Percentiles rank a stretch among this genome's conserved stretches.
phyloP scores from a whole-genome alignment of 768 basidiomycete genomes.

The Leucocoprinus sp. region DNA sequence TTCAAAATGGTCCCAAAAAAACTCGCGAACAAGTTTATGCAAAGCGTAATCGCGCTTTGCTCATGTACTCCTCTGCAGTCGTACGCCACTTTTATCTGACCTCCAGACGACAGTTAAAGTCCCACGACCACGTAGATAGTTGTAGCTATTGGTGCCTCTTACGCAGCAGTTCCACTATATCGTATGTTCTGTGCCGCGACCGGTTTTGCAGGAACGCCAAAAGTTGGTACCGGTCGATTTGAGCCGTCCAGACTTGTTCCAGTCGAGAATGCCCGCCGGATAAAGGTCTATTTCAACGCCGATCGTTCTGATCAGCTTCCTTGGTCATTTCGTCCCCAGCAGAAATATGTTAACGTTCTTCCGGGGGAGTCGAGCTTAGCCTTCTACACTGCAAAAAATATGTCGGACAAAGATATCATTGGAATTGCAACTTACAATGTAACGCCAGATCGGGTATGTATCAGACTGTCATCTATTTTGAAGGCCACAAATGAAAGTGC shows the following conservation, averaged over 20 bases:
- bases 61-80: slow-evolving; percentile 81
- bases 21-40: slow-evolving; percentile 36
- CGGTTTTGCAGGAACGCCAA: slow-evolving; percentile 92
- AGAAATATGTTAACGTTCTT: slow-evolving; percentile 81
- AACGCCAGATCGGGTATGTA: slow-evolving; percentile 89
- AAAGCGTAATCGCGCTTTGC: slow-evolving; percentile 57
- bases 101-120: neutral
- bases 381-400: slow-evolving; percentile 92
- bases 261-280: slow-evolving; percentile 56
- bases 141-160: slow-evolving; percentile 75
- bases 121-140: slow-evolving; percentile 54
- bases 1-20: slow-evolving; percentile 11
- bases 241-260: slow-evolving; percentile 81
- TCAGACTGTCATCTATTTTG: neutral
- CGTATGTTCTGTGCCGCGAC: slow-evolving; percentile 98
- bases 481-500: too few relatives aligned
- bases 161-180: slow-evolving; percentile 95
- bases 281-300: slow-evolving; percentile 95
- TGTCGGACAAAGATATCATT: slow-evolving; percentile 78
- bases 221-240: slow-evolving; percentile 79
- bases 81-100: slow-evolving; percentile 35
- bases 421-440: slow-evolving; percentile 99
- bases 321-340: slow-evolving; percentile 89
- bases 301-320: slow-evolving; percentile 84
- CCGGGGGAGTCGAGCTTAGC: slow-evolving; percentile 96